Evolutionary conservation across 2,329 filamentous ascomycete genomes (phyloP).

Genomic region (Monosporascus ibericus): DNA sequence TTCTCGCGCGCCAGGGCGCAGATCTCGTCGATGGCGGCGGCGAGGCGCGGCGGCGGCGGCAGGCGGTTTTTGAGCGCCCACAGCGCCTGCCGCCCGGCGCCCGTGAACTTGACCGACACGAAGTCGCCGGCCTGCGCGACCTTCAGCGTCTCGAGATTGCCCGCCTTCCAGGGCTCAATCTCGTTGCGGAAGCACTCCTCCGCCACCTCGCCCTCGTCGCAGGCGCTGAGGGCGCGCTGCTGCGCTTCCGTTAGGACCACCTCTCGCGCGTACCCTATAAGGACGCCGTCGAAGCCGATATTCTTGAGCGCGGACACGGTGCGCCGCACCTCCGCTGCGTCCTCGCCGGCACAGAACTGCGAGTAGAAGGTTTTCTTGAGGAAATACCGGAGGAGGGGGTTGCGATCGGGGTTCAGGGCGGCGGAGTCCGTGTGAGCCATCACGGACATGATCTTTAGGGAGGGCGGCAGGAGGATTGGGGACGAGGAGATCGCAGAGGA

Average conservation of each 20-base stretch:
- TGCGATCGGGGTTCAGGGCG: constrained; percentile 68
- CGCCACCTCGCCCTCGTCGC: constrained; percentile 41
- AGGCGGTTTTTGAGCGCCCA: constrained; percentile 57
- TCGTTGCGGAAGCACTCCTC: constrained; percentile 49
- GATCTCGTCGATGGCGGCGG: constrained; percentile 64
- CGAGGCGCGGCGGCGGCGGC: constrained; percentile 58
- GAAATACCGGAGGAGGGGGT: constrained; percentile 61
- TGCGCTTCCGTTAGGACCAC: constrained; percentile 61
- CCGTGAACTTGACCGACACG: constrained; percentile 71
- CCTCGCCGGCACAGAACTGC: constrained; percentile 86
- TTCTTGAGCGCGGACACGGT: constrained; percentile 62
- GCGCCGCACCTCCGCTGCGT: constrained; percentile 56
- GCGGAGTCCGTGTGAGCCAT: constrained; percentile 64
- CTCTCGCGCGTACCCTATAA: constrained; percentile 78
- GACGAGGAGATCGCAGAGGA: constrained; percentile 68
- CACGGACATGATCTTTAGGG: constrained; percentile 59
- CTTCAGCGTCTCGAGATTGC: constrained; percentile 67
- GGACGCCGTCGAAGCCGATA: constrained; percentile 77
- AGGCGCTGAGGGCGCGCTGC: constrained; percentile 35
- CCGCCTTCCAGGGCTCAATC: constrained; percentile 64
- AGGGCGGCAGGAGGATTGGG: constrained; percentile 61
- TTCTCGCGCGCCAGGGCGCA: constrained; percentile 65
- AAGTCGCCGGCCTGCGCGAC: constrained; percentile 67
- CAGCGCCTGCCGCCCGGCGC: constrained; percentile 69
- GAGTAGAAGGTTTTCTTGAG: constrained; percentile 82